These are phyloP conservation scores for Penicillium sp. DNA, from an alignment of 2,329 filamentous ascomycete genomes.

Conservation along the genomic window DNA sequence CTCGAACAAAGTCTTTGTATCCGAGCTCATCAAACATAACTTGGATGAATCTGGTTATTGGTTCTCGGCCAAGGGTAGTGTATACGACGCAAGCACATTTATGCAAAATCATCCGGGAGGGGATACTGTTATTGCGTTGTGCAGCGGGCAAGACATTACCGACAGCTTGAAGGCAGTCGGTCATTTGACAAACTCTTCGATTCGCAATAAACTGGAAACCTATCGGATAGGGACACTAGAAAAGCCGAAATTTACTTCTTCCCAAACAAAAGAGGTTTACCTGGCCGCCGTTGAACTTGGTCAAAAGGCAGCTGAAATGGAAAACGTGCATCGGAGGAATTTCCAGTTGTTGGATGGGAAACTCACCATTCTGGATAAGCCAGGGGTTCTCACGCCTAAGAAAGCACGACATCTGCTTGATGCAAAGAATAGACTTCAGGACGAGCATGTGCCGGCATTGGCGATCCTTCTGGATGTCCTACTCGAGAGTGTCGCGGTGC, in stretches of 20 bases:
- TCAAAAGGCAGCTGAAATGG: background rate
- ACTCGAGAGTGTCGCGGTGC: background rate
- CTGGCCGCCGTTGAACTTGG: background rate
- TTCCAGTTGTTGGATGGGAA: background rate
- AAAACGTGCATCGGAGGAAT: background rate
- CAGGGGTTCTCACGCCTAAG: background rate
- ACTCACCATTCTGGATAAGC: background rate
- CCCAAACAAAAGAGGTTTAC: background rate
- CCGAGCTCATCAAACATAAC: background rate
- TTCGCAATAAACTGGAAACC: background rate
- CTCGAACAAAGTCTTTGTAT: background rate
- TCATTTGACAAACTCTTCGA: background rate
- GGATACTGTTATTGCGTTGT: background rate
- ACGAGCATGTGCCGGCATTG: background rate
- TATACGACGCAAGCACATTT: background rate
- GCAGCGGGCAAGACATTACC: background rate
- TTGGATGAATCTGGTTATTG: background rate
- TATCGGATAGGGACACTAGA: background rate
- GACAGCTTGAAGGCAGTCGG: background rate
- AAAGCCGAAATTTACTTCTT: background rate
- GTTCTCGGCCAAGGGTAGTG: background rate
- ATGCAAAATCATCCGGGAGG: background rate
- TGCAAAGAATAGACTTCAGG: background rate
- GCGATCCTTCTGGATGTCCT: background rate
- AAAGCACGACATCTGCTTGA: background rate